Evolutionary conservation across 2,329 filamentous ascomycete species (phyloP), one percentile per base, ranked within the genome.

Genomic region (Rachicladosporium sp.): DNA sequence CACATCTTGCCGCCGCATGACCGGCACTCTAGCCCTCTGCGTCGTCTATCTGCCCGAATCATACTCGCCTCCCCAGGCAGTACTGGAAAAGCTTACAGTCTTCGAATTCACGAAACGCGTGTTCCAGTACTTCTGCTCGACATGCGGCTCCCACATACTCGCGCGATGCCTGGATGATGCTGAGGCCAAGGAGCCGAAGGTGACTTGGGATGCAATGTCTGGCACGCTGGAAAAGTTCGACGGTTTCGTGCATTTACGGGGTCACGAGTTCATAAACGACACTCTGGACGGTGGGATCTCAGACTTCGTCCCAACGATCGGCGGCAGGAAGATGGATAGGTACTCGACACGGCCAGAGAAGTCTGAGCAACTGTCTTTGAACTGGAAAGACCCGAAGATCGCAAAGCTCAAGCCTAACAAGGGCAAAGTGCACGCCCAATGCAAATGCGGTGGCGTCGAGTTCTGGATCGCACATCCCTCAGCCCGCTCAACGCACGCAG

Each of bases 391-490:
- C 11, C 35, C 7, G 10, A 33, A 19, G 2, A 12, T 6, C 10
- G 23, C n/a, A 27, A 11, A 5, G 6, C 31, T 30, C 10, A 9
- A 30, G 3, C 5, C 12, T 19, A 15, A 13, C 32, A 36, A 42
- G 10, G 46, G 48, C 40, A 48, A 33, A 35, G 42, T 76, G 7
- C 58, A 61, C 35, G 71, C 64, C 4, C 56, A 58, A 45, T 78
- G 73, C 48, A 67, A 71, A 48, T 82, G 77, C 53, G 60, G 64
- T 4, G 68, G 64, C 2, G 64, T 82, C 9, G 54, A 65, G 9
- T 74, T 82, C 53, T 64, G 61, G 49, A 67, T 83, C 50, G 70
- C 69, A 4, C 68, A 67, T 2, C 78, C 78, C 0, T 63, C 70
- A 42, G 53, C 50, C 1, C 54, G 55, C 5, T 76, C 72, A 36